phyloP scores from a whole-genome alignment of 2,329 filamentous ascomycete species.

The Verticillium isaacii region DNA sequence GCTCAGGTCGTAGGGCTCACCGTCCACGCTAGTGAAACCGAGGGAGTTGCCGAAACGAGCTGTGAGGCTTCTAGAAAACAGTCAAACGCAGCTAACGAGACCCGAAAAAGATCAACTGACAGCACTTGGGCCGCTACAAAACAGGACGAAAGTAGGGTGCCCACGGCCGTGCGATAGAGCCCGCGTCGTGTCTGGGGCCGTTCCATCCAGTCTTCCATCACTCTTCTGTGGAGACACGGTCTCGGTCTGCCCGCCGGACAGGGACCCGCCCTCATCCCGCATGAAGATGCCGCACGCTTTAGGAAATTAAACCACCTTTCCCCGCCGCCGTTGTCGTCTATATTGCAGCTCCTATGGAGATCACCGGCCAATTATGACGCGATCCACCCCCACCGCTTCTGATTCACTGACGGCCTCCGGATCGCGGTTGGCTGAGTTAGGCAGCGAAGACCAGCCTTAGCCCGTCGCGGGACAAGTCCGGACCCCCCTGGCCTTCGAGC shows the following conservation, averaged over 20 bases:
- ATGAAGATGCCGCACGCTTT: constrained; percentile 37
- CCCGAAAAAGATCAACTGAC: background rate
- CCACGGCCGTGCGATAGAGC: background rate
- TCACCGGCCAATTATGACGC: constrained; percentile 24
- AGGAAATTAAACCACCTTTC: constrained; percentile 36
- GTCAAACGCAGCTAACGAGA: background rate
- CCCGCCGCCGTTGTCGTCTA: constrained; percentile 26
- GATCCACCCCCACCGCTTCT: constrained; percentile 16
- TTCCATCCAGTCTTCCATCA: constrained; percentile 29
- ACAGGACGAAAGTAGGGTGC: background rate
- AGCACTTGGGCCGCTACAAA: background rate
- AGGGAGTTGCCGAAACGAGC: background rate
- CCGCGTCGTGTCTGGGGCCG: background rate
- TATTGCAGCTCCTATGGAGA: constrained; percentile 32
- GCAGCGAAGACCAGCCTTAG: background rate
- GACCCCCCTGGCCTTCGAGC: background rate
- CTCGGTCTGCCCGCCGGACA: background rate
- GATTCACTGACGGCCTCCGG: constrained; percentile 5
- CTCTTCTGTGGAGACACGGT: constrained; percentile 33
- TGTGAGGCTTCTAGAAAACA: background rate
- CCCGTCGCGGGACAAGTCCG: background rate
- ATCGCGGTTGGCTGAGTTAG: background rate
- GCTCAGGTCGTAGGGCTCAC: background rate
- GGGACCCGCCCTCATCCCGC: constrained; percentile 23
- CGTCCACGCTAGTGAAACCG: background rate